Evolutionary conservation across 2,329 filamentous ascomycete genomes (phyloP).

Genomic region (Rhinocladiella mackenziei): DNA sequence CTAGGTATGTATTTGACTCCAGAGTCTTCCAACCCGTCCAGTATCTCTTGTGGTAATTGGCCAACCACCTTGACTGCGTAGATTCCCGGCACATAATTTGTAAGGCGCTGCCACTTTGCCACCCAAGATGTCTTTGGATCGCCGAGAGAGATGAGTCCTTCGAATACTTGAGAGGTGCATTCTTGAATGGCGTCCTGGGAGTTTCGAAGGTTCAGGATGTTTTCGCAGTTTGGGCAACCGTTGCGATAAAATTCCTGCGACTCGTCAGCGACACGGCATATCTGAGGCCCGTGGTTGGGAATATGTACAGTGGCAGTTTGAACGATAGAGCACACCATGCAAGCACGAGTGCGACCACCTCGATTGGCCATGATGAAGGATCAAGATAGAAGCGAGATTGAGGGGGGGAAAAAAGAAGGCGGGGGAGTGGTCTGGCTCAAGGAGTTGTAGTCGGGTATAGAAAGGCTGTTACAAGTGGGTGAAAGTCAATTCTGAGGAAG

Average conservation of each 20-base stretch:
- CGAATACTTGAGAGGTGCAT: constrained; percentile 94
- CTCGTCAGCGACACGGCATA: not conserved
- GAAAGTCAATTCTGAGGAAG: too few relatives aligned
- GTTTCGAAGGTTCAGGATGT: constrained; percentile 77
- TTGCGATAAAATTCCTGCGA: constrained; percentile 74
- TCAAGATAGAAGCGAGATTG: not conserved
- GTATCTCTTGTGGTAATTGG: constrained; percentile 55
- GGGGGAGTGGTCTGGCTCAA: not conserved
- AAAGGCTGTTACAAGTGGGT: too few relatives aligned
- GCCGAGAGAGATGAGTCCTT: constrained; percentile 80
- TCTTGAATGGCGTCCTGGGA: constrained; percentile 78
- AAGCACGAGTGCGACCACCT: constrained; percentile 81
- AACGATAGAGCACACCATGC: constrained; percentile 97
- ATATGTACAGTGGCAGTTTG: constrained; percentile 67
- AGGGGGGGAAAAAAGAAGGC: not conserved
- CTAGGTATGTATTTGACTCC: constrained; percentile 59
- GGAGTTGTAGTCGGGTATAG: not conserved
- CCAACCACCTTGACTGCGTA: constrained; percentile 96
- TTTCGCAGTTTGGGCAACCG: constrained; percentile 96
- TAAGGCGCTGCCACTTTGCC: constrained; percentile 90
- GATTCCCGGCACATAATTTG: constrained; percentile 80
- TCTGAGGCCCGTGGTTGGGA: constrained; percentile 17
- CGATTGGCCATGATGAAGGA: constrained; percentile 47
- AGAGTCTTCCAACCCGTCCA: constrained; percentile 54
- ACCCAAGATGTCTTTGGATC: constrained; percentile 88